Evolutionary conservation across 305 asterid species (phyloP), one percentile per base, ranked within the genome.

Genomic region (Fraxinus dipetala): DNA sequence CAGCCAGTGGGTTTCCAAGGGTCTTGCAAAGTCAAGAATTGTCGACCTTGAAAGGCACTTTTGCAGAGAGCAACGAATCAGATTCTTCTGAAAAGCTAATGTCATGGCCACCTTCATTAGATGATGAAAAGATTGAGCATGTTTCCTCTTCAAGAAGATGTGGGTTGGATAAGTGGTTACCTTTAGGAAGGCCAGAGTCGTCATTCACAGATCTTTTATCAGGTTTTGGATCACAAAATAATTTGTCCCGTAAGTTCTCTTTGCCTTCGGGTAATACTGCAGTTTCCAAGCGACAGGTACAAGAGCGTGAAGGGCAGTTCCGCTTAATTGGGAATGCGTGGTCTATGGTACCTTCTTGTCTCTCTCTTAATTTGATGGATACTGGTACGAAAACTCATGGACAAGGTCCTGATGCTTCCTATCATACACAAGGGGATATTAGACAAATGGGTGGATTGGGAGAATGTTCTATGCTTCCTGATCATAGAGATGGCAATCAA

Each of bases 21-120:
- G 94, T 91, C 93, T 90, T 94, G 92, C 99, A 93, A 90, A 95
- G 96, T 89, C 98, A 92, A 92, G 98, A 94, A 85, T 79, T 84
- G 31, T 87, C 63, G 24, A 51, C 94, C 95, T 88, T 92, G 90
- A 87, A 97, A 89, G 90, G 91, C 75, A 36, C 89, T 59, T 82
- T 87, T 83, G 86, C 87, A 8, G 97, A 91, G 87, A 89, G 82
- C 85, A 89, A 85, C 16, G 98, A 94, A 81, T 87, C 91, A 16
- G 92, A 92, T 32, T 85, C 93, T 16, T 84, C 92, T 43, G 97
- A 93, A 75, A 94, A 90, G 89, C 89, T 91, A 40, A 82, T 86
- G 10, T 54, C 77, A 45, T 88, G 93, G 93, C 88, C 86, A 28
- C 79, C 92, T 77, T 80, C 91, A 34, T 31, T 88, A 75, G 97